Percentiles rank a stretch among this genome's conserved stretches.
Evolutionary conservation across 2,329 filamentous ascomycete species (phyloP).

Genomic region (Botryotinia globosa): DNA sequence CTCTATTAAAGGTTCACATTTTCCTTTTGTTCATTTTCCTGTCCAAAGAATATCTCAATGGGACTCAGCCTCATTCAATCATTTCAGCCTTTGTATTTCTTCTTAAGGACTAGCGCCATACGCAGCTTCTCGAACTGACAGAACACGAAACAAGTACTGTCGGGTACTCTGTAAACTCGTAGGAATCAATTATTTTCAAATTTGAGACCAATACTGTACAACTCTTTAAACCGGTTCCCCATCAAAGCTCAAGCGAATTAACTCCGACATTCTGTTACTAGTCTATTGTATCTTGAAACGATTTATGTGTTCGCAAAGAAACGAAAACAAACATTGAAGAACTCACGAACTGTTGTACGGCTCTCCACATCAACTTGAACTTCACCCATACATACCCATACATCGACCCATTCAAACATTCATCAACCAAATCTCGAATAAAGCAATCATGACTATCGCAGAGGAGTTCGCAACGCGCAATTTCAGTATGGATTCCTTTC

Average conservation of each 20-base stretch:
- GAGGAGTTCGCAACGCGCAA: conserved; percentile 71
- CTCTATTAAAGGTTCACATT: neutral
- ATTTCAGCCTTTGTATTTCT: conserved; percentile 16
- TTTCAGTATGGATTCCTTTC: conserved; percentile 59
- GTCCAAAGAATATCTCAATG: neutral
- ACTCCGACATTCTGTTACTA: neutral
- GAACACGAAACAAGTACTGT: conserved; percentile 7
- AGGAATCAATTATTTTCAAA: conserved; percentile 9
- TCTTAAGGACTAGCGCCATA: conserved; percentile 15
- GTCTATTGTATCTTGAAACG: conserved; percentile 8
- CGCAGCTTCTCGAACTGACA: conserved; percentile 16
- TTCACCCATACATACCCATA: conserved; percentile 1
- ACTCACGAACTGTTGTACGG: neutral
- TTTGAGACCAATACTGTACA: conserved; percentile 9
- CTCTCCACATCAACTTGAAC: neutral
- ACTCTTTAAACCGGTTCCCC: neutral
- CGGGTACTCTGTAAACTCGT: conserved; percentile 1
- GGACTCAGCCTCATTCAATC: conserved; percentile 11
- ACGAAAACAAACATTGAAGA: conserved; percentile 5
- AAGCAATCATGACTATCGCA: conserved; percentile 63
- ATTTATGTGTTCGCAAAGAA: conserved; percentile 21
- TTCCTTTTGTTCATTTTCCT: neutral
- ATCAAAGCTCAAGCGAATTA: conserved; percentile 15
- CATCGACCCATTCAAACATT: conserved; percentile 5
- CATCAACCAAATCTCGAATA: conserved; percentile 12